These are phyloP conservation scores for Tolypocladium tundrense DNA, from an alignment of 2,329 filamentous ascomycete species.

Conservation along the genomic window DNA sequence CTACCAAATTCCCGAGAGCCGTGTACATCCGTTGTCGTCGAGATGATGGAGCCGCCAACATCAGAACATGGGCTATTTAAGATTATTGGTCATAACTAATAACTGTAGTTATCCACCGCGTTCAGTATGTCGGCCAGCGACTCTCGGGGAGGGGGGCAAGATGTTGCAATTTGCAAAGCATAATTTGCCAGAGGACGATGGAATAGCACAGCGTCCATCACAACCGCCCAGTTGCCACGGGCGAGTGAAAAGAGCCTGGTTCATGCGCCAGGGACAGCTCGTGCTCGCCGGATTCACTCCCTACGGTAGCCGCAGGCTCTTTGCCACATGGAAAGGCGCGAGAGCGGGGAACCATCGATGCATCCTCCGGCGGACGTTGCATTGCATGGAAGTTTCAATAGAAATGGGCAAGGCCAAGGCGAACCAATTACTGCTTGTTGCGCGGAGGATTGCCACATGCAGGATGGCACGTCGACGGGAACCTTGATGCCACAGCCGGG, in stretches of 20 bases:
- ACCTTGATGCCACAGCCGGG: background rate
- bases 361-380: too few relatives aligned
- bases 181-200: background rate
- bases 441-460: too few relatives aligned
- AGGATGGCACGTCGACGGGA: background rate
- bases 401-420: too few relatives aligned
- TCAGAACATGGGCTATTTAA: background rate
- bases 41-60: background rate
- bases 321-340: too few relatives aligned
- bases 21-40: background rate
- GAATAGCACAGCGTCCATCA: background rate
- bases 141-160: background rate
- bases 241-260: too few relatives aligned
- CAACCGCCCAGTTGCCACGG: background rate
- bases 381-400: too few relatives aligned
- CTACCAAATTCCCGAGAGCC: background rate
- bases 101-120: too few relatives aligned
- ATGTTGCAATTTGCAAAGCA: background rate
- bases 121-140: background rate
- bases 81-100: background rate
- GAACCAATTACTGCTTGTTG: too few relatives aligned
- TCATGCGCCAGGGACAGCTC: too few relatives aligned
- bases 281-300: too few relatives aligned
- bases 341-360: too few relatives aligned
- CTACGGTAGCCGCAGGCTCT: too few relatives aligned